Evolutionary conservation across 352 stramenopile species (phyloP).

Genomic region (Pythium sp.): DNA sequence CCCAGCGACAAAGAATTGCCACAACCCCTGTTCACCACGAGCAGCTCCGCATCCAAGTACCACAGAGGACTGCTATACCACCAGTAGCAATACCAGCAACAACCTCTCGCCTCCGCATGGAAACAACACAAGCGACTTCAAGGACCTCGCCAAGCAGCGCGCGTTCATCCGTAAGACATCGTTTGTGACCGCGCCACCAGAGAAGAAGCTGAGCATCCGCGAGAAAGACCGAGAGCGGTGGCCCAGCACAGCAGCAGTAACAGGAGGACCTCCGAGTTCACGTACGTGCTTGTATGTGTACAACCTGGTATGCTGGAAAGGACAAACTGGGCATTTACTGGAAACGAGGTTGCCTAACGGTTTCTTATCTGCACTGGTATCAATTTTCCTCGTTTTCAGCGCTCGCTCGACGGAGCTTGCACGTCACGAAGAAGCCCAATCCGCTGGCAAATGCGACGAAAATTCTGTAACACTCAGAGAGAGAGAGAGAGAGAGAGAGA

Average conservation of each 20-base stretch:
- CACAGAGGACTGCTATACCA: not conserved
- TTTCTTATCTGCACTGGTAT: not conserved
- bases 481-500: not conserved
- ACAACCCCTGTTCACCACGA: not conserved
- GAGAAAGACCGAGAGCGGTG: conserved; percentile 14
- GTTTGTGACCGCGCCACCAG: conserved; percentile 18
- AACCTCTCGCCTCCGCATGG: not conserved
- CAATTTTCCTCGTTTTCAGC: not conserved
- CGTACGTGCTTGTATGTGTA: conserved; percentile 9
- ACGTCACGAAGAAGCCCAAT: not conserved
- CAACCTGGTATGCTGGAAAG: not conserved
- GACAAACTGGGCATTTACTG: not conserved
- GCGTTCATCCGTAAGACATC: conserved; percentile 56
- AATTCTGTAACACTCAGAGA: conserved; percentile 11
- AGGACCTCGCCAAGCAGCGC: conserved; percentile 54
- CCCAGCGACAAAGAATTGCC: conserved; percentile 7
- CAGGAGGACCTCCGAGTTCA: conserved; percentile 3
- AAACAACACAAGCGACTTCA: conserved; percentile 22
- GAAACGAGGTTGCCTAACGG: not conserved
- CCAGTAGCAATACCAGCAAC: not conserved
- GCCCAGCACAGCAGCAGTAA: not conserved
- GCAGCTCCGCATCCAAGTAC: not conserved
- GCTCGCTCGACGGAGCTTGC: conserved; percentile 12
- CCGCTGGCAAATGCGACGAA: conserved; percentile 11
- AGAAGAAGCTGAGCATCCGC: conserved; percentile 18